Base-by-base conservation (phyloP, 2,329 filamentous ascomycete genomes). In the Cladosporium sp. region DNA sequence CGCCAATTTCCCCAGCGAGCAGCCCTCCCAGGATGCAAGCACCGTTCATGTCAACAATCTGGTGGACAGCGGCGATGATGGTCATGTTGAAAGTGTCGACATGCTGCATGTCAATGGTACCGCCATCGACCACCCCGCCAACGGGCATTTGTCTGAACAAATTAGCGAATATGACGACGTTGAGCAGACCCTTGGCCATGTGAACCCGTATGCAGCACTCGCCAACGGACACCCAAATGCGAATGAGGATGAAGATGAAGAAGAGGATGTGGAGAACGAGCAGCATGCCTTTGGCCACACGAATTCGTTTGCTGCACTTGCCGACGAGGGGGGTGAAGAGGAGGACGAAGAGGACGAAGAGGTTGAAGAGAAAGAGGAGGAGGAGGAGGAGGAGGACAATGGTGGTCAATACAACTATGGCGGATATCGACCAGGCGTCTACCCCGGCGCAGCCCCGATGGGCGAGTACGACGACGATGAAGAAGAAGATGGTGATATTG, bases 271-370 rank as follows among this genome's bases (percentile, higher is more conserved):
- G 3, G 52, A 62, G 11, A 23, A 49, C 35, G 57, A 64, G 23
- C 55, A 53, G n/a, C 55, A 57, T 8, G 14, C 21, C 14, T 14
- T 40, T 7, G 58, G 64, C n/a, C 69, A 71, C 37, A 31, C 65
- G n/a, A 69, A 71, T 26, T 52, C 64, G 0, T 71, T 66, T 57
- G 67, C 64, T 23, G 60, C 60, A 31, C 67, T 69, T 14, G 67
- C 65, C n/a, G 57, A 63, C 3, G 28, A 21, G n/a, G 29, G 14
- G 5, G 63, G 50, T 10, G 58, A 61, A 7, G 58, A 46, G 26
- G 40, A 46, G 6, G 18, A 40, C 14, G 58, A 26, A 26, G 23
- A 26, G 23, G 23, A 26, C 23, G 23, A 26, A 26, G 23, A 26
- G 23, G 23, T 26, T 26, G 23, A 46, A 6, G 18, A 57, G 2